Conservation (phyloP, 2,329 filamentous ascomycete genomes). For the Fusarium drepaniforme region DNA sequence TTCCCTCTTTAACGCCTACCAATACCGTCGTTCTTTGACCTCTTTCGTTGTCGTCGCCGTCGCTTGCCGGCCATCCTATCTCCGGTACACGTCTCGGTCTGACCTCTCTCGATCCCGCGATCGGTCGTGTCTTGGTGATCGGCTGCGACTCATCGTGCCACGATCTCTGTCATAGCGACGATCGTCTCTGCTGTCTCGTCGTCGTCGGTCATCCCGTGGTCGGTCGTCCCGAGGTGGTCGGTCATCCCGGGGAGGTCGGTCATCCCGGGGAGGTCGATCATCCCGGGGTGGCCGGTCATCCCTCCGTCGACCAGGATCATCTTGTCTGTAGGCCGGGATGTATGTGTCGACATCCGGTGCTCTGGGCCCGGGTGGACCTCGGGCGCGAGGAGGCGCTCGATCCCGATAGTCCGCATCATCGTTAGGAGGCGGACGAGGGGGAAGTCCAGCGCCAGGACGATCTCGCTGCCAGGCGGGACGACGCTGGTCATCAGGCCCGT, state of each 20-base stretch:
- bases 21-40: slow-evolving; percentile 1
- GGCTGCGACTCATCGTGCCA: slow-evolving; percentile 55
- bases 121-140: slow-evolving; percentile 53
- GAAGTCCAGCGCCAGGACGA: slow-evolving; percentile 58
- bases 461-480: slow-evolving; percentile 68
- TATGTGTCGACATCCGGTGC: slow-evolving; percentile 62
- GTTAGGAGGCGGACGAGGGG: slow-evolving; percentile 55
- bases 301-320: slow-evolving; percentile 50
- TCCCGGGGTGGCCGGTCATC: slow-evolving; percentile 46
- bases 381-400: slow-evolving; percentile 45
- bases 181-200: slow-evolving; percentile 51
- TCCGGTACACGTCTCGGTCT: slow-evolving; percentile 64
- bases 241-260: slow-evolving; percentile 43
- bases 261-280: slow-evolving; percentile 22
- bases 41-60: background rate
- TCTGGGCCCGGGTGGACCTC: slow-evolving; percentile 47
- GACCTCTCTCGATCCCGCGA: slow-evolving; percentile 58
- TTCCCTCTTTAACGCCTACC: slow-evolving; percentile 36
- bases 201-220: slow-evolving; percentile 44
- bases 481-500: slow-evolving; percentile 58
- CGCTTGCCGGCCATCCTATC: slow-evolving; percentile 50
- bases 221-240: slow-evolving; percentile 34
- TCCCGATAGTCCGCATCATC: slow-evolving; percentile 57
- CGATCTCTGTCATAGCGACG: slow-evolving; percentile 57
- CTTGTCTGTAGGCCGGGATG: slow-evolving; percentile 60